Base-by-base conservation (phyloP, 1,284 basidiomycete genomes). In the Austroboletus rostrupii region DNA sequence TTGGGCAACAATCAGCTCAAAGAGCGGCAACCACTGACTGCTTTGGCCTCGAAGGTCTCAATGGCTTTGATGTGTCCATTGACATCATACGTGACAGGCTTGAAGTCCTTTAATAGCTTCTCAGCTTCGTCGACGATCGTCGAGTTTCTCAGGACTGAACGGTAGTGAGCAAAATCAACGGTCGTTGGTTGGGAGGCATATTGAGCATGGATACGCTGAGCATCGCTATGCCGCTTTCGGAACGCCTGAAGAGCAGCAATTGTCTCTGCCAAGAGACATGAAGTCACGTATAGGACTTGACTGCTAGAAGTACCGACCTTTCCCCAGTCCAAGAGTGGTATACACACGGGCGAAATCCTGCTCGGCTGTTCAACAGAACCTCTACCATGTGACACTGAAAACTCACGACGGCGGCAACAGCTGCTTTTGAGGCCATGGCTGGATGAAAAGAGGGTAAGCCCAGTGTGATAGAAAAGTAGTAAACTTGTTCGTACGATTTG, bases 51-150 rank as follows among this genome's bases (percentile, higher is more conserved):
- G 71, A 99, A 99, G 48, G 92, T 87, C 70, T 97, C 93, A 61
- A 99, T 97, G 46, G 93, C 93, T 75, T 94, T 97, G 71, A 97
- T 70, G 72, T 97, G 92, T 57, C 92, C 80, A 65, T 72, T 75
- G 53, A 96, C 90, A 68, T 99, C 96, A 74, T 98, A 98, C n/a
- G 90, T 89, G 53, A 93, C 87, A 29, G 97, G 92, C 78, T 97
- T 97, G 81, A 97, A 99, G 37, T 85, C 83, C 57, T 78, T 83
- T 62, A 97, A 71, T 54, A 90, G 73, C 77, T 94, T 97, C 78
- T 98, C 93, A 12, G 91, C 91, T 70, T 97, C 90, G 61, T 90
- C 86, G 53, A 98, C 86, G 58, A 98, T 82, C 47, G 85, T 85
- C 71, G 90, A 86, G 79, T 99, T 98, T 82, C 94, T 94, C 59